These are phyloP conservation scores for Solanum lignicaule DNA, from an alignment of 257 asterid genomes.

Conservation along the genomic window DNA sequence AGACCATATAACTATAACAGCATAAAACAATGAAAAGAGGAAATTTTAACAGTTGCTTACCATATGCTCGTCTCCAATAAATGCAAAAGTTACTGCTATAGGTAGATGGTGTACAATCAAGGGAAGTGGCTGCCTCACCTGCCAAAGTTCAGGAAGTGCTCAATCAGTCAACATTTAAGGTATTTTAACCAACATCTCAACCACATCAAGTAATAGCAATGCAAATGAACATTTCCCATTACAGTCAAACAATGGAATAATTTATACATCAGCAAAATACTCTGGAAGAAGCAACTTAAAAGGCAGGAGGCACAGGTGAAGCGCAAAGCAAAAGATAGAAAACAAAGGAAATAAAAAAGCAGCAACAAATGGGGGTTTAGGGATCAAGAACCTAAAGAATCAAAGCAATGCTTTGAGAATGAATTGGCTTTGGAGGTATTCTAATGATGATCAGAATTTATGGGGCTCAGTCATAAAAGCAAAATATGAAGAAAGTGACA, in stretches of 20 bases:
- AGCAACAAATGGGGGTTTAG: background rate
- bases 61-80: constrained; percentile 67
- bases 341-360: background rate
- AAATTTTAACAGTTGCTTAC: constrained; percentile 24
- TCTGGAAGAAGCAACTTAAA: background rate
- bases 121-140: constrained; percentile 91
- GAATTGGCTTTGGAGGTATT: too few relatives aligned
- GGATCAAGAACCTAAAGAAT: too few relatives aligned
- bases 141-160: constrained; percentile 19
- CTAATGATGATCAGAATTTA: too few relatives aligned
- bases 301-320: background rate
- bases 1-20: background rate
- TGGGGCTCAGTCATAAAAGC: too few relatives aligned
- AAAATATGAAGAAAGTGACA: too few relatives aligned
- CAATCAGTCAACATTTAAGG: background rate
- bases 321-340: background rate
- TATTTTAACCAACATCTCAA: background rate
- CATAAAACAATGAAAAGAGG: background rate
- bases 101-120: constrained; percentile 94
- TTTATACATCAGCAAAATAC: background rate
- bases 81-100: constrained; percentile 81
- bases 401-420: too few relatives aligned
- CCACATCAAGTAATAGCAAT: background rate
- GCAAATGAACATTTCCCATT: background rate
- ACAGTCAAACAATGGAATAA: background rate